These are phyloP conservation scores for Boletellus ananas DNA, from an alignment of 768 basidiomycete genomes.

Conservation along the genomic window DNA sequence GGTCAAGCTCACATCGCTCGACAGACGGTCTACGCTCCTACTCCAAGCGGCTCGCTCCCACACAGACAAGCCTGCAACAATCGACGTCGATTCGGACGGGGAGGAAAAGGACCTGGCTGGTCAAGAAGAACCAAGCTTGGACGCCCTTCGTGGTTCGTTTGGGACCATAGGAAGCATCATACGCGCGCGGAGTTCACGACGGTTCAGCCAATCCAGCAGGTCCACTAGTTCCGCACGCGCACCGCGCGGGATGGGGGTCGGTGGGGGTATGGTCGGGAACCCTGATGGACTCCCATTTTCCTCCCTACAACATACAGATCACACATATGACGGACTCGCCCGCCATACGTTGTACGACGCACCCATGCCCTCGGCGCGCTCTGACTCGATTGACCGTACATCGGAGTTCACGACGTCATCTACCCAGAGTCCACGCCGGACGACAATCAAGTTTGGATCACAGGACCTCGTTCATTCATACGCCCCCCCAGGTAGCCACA, in stretches of 20 bases:
- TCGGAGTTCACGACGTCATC: constrained; percentile 28
- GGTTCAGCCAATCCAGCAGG: constrained; percentile 47
- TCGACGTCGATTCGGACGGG: constrained; percentile 33
- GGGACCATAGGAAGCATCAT: constrained; percentile 91
- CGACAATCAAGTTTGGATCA: constrained; percentile 74
- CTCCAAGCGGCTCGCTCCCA: constrained; percentile 77
- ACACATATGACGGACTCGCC: constrained; percentile 50
- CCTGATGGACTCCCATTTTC: constrained; percentile 22
- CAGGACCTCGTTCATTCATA: constrained; percentile 77
- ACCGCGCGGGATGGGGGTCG: constrained; percentile 21
- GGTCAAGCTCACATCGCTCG: constrained; percentile 68
- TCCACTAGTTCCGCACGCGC: constrained; percentile 21
- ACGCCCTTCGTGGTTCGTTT: constrained; percentile 86
- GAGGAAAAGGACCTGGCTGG: constrained; percentile 64
- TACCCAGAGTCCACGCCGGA: constrained; percentile 34
- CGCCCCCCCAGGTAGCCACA: constrained; percentile 50
- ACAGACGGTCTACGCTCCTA: constrained; percentile 85
- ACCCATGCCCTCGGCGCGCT: constrained; percentile 55
- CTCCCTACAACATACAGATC: constrained; percentile 28
- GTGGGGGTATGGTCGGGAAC: constrained; percentile 29
- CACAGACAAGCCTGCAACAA: constrained; percentile 48
- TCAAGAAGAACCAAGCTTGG: constrained; percentile 89
- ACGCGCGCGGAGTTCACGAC: constrained; percentile 54
- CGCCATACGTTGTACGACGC: constrained; percentile 88
- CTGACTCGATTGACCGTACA: constrained; percentile 38